A percentile compares a stretch with the other conserved stretches of the same genome.
These are phyloP conservation scores for Alternaria burnsii DNA, from an alignment of 2,329 filamentous ascomycete genomes.

Conservation along the genomic window DNA sequence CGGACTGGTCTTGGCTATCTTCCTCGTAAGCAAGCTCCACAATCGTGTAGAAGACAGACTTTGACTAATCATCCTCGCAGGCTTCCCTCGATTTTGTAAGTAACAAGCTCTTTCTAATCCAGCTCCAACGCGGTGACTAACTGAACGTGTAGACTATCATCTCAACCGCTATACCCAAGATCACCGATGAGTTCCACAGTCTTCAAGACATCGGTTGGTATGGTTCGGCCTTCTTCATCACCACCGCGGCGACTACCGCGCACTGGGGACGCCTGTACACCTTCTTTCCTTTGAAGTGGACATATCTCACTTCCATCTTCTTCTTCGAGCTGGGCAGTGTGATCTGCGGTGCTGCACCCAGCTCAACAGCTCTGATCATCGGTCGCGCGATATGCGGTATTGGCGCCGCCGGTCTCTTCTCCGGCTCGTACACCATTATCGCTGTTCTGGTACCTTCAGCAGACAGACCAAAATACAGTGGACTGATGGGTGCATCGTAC, in stretches of 20 bases:
- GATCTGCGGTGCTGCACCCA: slow-evolving; percentile 6
- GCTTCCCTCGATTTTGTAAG: slow-evolving; percentile 12
- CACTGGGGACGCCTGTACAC: slow-evolving; percentile 25
- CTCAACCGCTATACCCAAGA: slow-evolving; percentile 42
- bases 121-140: not conserved
- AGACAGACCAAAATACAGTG: slow-evolving; percentile 51
- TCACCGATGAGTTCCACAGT: slow-evolving; percentile 43
- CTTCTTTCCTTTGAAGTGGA: slow-evolving; percentile 27
- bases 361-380: slow-evolving; percentile 3
- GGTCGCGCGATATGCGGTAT: slow-evolving; percentile 10
- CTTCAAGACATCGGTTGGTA: slow-evolving; percentile 45
- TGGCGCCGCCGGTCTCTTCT: slow-evolving; percentile 5
- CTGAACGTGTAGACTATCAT: slow-evolving; percentile 20
- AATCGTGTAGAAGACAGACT: not conserved
- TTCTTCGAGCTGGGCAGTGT: slow-evolving; percentile 10
- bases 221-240: slow-evolving; percentile 41
- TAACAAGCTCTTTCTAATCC: not conserved
- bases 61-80: not conserved
- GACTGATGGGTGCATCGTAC: slow-evolving; percentile 49
- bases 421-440: slow-evolving; percentile 53
- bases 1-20: slow-evolving; percentile 10
- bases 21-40: not conserved
- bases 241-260: slow-evolving; percentile 21
- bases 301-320: slow-evolving; percentile 12
- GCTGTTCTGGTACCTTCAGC: slow-evolving; percentile 52